phyloP scores from a whole-genome alignment of 805 yeast genomes.

The Wickerhamomyces hampshirensis region DNA sequence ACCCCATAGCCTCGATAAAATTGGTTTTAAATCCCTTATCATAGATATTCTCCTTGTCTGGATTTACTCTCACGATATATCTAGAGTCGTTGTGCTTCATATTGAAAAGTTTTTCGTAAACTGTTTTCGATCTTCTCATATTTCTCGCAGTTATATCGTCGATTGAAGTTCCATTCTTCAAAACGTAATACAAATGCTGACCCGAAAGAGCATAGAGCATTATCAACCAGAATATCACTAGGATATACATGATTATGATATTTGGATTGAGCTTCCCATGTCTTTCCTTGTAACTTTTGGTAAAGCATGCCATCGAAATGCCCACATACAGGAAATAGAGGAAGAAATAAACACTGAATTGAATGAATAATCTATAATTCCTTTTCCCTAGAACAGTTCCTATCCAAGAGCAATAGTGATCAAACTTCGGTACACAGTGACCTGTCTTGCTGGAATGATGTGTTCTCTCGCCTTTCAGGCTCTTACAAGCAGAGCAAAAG shows the following conservation, averaged over 20 bases:
- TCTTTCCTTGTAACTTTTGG: constrained; percentile 13
- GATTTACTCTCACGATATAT: constrained; percentile 33
- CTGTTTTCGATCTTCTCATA: constrained; percentile 20
- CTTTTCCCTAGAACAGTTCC: constrained; percentile 66
- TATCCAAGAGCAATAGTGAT: constrained; percentile 80
- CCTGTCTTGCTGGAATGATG: constrained; percentile 61
- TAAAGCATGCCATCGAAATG: constrained; percentile 28
- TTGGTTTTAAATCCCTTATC: constrained; percentile 23
- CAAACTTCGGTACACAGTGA: constrained; percentile 69
- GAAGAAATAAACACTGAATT: constrained; percentile 38
- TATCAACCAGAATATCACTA: constrained; percentile 40
- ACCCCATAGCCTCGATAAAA: constrained; percentile 27
- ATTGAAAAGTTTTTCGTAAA: constrained; percentile 24
- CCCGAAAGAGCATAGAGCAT: constrained; percentile 39
- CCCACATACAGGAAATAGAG: constrained; percentile 35
- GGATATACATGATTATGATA: constrained; percentile 41
- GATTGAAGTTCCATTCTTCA: constrained; percentile 48
- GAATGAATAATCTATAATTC: constrained; percentile 59
- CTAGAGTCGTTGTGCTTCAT: constrained; percentile 31
- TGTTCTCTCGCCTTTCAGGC: constrained; percentile 60
- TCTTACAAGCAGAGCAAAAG: constrained; percentile 67
- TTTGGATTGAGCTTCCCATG: constrained; percentile 37
- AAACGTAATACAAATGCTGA: constrained; percentile 42
- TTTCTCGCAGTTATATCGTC: constrained; percentile 46
- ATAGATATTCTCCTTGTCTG: constrained; percentile 14